Evolutionary conservation across 495 filamentous ascomycete species (phyloP), one percentile per base, ranked within the genome.

Genomic region (Neurospora sp.): DNA sequence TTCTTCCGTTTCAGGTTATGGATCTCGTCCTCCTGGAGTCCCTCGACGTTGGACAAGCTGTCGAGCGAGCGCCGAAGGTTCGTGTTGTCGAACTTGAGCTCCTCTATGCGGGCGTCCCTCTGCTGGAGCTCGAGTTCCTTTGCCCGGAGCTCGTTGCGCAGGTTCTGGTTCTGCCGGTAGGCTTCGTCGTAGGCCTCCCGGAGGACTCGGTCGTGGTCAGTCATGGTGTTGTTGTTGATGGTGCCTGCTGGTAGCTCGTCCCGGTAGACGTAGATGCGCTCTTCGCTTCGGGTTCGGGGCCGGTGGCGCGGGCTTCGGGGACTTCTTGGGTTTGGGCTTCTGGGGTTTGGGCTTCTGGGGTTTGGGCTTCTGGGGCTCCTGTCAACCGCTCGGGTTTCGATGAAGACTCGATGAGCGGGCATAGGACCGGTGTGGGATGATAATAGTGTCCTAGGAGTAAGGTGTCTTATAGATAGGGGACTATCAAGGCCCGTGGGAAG

Each of bases 1-100:
- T 71, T 74, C 69, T 76, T 76, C 48, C 74, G 76, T 11, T 72
- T 73, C 39, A 75, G 42, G 7, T 75, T 69, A 2, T 72, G 73
- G 43, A 77, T 69, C 45, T 76, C 77, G 24, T 37, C 69, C 24
- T 75, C 74, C 31, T 72, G 71, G 19, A 73, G 73, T 39, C 73
- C 71, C 6, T 79, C 77, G 48, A 72, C 69, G 70, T 78, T 76
- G 13, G 77, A 72, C 45, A 43, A 71, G 70, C 71, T 75, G 42
- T 77, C 76, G 15, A 74, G 69, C 5, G 76, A 74, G 9, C 72
- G 78, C n/a, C 76, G 75, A 11, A 80, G 78, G 40, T 77, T 75
- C n/a, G 36, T 70, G 76, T 79, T 80, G 39, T 81, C 71, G 19
- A 70, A 72, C 37, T 72, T 24, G 3, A 78, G 75, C 71, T 75